A percentile compares a stretch with the other conserved stretches of the same genome.
Evolutionary conservation across 1,284 basidiomycete species (phyloP).

Genomic region (Earliella scabrosa): DNA sequence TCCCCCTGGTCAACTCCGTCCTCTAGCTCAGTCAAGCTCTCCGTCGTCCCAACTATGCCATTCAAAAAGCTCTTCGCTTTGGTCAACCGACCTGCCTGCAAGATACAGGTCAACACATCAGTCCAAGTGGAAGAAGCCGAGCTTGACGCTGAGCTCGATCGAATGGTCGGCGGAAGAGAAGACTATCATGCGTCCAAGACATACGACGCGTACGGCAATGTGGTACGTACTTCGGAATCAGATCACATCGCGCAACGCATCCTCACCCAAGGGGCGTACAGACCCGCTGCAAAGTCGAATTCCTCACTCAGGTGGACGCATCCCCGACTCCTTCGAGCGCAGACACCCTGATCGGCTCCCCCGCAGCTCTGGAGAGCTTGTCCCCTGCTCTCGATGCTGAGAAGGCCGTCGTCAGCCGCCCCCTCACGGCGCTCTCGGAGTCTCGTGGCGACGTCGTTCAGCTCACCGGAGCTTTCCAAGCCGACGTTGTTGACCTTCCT

Average conservation of each 20-base stretch:
- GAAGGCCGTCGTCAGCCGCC: background rate
- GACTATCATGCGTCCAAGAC: constrained; percentile 2
- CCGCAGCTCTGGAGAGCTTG: background rate
- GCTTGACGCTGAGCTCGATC: background rate
- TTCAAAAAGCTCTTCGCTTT: constrained; percentile 4
- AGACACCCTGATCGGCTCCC: constrained; percentile 12
- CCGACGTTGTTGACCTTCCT: background rate
- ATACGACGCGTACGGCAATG: constrained; percentile 4
- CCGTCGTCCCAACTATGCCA: no score
- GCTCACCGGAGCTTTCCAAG: background rate
- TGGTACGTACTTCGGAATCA: background rate
- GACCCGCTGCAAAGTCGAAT: background rate
- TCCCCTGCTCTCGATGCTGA: background rate
- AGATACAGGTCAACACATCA: background rate
- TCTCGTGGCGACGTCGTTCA: background rate
- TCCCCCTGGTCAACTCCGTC: background rate
- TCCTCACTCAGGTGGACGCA: background rate
- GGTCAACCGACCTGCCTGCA: background rate
- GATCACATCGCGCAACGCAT: background rate
- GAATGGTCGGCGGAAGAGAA: no score
- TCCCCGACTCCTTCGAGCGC: background rate
- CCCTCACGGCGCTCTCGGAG: background rate
- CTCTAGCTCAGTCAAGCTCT: background rate
- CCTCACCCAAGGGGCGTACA: background rate
- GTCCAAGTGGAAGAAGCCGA: background rate